phyloP scores from a whole-genome alignment of 768 basidiomycete species.

The Tricholoma flavovirens region DNA sequence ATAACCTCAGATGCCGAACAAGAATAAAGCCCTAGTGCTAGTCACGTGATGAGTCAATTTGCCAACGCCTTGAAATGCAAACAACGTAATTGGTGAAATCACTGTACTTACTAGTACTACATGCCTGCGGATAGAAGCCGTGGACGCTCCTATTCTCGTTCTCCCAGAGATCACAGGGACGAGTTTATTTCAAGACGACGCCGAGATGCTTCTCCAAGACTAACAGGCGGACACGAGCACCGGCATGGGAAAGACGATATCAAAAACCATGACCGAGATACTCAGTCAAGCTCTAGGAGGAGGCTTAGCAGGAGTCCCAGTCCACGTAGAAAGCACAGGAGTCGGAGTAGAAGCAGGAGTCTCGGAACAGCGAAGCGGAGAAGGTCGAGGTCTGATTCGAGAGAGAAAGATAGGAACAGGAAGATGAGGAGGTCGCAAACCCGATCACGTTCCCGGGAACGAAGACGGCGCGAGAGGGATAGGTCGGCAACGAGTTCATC shows the following conservation, averaged over 20 bases:
- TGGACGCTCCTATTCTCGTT: neutral
- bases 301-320: constrained; percentile 13
- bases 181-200: neutral
- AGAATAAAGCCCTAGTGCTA: too few species aligned
- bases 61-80: too few species aligned
- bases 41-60: too few species aligned
- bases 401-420: constrained; percentile 25
- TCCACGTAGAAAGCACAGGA: constrained; percentile 20
- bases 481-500: constrained; percentile 40
- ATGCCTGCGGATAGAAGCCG: neutral
- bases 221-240: neutral
- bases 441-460: constrained; percentile 23
- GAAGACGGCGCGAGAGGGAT: constrained; percentile 12
- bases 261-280: neutral
- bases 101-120: too few species aligned
- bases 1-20: too few species aligned
- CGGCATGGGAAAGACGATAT: neutral
- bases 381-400: constrained; percentile 31
- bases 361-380: constrained; percentile 25
- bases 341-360: constrained; percentile 21
- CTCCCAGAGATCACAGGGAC: neutral
- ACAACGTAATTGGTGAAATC: too few species aligned
- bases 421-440: constrained; percentile 28
- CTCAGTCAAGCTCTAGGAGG: neutral
- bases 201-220: neutral